Conservation (phyloP, 176 grass and related monocot genomes). For the Musa troglodytarum region DNA sequence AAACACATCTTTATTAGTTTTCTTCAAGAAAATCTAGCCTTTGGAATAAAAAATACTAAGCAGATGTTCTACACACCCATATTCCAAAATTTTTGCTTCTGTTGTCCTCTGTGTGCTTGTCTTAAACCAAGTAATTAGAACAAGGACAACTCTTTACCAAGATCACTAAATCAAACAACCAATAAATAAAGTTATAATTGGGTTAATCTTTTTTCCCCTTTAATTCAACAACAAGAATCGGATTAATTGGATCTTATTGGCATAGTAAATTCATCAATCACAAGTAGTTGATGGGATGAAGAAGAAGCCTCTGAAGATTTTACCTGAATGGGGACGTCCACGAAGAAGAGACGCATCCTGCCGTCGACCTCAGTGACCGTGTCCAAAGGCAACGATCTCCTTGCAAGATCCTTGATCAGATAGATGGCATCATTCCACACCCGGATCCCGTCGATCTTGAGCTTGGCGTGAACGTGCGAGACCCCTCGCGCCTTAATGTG, state of each 20-base stretch:
- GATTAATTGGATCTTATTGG: not conserved
- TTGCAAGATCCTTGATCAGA: slow-evolving; percentile 13
- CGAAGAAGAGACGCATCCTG: slow-evolving; percentile 6
- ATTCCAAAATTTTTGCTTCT: too few species aligned
- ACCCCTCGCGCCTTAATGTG: slow-evolving; percentile 8
- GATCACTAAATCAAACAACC: too few species aligned
- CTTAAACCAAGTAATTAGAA: too few species aligned
- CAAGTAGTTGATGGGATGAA: not conserved
- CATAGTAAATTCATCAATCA: not conserved
- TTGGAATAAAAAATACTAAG: too few species aligned
- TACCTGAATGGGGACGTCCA: slow-evolving; percentile 7
- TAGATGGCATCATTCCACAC: not conserved
- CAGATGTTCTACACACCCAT: too few species aligned
- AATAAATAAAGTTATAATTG: not conserved
- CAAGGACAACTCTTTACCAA: too few species aligned
- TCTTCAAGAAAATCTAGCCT: too few species aligned
- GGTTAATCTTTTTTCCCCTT: not conserved
- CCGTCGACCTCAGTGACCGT: slow-evolving; percentile 1
- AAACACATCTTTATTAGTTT: too few species aligned
- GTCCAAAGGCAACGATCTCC: slow-evolving; percentile 1
- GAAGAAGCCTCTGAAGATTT: not conserved
- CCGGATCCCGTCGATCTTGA: slow-evolving; percentile 8
- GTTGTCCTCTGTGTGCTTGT: too few species aligned
- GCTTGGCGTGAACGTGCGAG: not conserved
- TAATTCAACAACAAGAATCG: not conserved